A percentile compares a stretch with the other conserved stretches of the same genome.
Evolutionary conservation across 345 rosid genomes (phyloP).

Genomic region (Nephelium lappaceum): DNA sequence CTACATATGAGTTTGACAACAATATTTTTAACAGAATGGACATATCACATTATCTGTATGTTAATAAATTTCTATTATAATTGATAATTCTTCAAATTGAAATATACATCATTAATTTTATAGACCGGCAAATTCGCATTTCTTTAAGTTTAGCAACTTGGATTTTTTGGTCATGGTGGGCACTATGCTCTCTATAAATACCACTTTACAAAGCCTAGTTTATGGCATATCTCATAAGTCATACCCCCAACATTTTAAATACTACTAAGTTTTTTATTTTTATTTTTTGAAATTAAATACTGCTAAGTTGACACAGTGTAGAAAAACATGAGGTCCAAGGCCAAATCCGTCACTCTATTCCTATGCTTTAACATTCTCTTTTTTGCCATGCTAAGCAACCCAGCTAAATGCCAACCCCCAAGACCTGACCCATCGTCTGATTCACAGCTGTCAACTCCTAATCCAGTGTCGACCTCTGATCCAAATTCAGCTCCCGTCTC

Average conservation of each 20-base stretch:
- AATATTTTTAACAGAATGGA: too few species aligned
- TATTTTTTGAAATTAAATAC: too few species aligned
- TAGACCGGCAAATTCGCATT: neutral
- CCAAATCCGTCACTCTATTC: constrained; percentile 17
- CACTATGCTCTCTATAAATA: neutral
- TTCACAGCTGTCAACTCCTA: neutral
- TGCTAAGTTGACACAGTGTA: neutral
- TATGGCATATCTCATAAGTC: too few species aligned
- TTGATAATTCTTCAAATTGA: too few species aligned
- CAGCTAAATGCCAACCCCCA: neutral
- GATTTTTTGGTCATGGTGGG: neutral
- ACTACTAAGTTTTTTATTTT: neutral
- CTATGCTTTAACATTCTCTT: constrained; percentile 21
- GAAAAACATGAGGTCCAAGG: constrained; percentile 17
- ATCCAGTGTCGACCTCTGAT: neutral
- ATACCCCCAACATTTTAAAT: neutral
- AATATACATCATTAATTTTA: too few species aligned
- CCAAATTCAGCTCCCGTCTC: too few species aligned
- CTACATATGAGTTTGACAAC: too few species aligned
- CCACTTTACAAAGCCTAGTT: neutral
- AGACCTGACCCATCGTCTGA: neutral
- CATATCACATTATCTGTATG: too few species aligned
- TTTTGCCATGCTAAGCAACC: constrained; percentile 12
- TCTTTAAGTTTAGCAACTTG: neutral
- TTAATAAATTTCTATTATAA: too few species aligned